phyloP scores from a whole-genome alignment of 495 filamentous ascomycete species.

The Venustampulla echinocandica region DNA sequence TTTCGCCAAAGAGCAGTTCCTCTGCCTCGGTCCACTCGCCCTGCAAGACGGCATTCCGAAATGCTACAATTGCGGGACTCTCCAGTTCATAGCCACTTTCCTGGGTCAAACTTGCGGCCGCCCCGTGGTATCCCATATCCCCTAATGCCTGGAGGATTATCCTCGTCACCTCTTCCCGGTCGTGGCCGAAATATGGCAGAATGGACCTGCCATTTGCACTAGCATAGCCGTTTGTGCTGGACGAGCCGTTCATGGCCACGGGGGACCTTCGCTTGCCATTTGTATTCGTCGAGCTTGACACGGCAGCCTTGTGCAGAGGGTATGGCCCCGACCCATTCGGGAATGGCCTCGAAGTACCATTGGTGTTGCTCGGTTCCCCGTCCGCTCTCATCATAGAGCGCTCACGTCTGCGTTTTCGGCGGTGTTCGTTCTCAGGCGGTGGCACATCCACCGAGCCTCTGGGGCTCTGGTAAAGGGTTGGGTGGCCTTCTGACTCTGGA shows the following conservation, averaged over 20 bases:
- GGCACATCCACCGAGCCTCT: slow-evolving; percentile 9
- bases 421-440: slow-evolving; percentile 16
- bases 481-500: slow-evolving; percentile 11
- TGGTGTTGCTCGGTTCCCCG: slow-evolving; percentile 23
- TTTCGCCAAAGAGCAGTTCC: slow-evolving; percentile 58
- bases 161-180: slow-evolving; percentile 86
- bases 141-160: slow-evolving; percentile 84
- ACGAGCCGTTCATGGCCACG: slow-evolving; percentile 31
- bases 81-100: slow-evolving; percentile 90
- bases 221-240: slow-evolving; percentile 27
- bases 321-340: slow-evolving; percentile 32
- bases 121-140: slow-evolving; percentile 75
- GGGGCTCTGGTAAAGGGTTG: slow-evolving; percentile 7
- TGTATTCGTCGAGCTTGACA: slow-evolving; percentile 29
- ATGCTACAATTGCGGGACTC: slow-evolving; percentile 72
- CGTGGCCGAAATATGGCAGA: slow-evolving; percentile 59
- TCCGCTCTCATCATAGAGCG: slow-evolving; percentile 24
- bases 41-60: slow-evolving; percentile 69
- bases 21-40: slow-evolving; percentile 85
- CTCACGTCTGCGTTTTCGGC: slow-evolving; percentile 26
- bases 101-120: slow-evolving; percentile 62
- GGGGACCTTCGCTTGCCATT: slow-evolving; percentile 32
- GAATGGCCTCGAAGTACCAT: slow-evolving; percentile 27
- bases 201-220: slow-evolving; percentile 15
- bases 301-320: slow-evolving; percentile 20